A percentile compares a stretch with the other conserved stretches of the same genome.
These are phyloP conservation scores for Solanum tarijense DNA, from an alignment of 257 asterid species.

Conservation along the genomic window DNA sequence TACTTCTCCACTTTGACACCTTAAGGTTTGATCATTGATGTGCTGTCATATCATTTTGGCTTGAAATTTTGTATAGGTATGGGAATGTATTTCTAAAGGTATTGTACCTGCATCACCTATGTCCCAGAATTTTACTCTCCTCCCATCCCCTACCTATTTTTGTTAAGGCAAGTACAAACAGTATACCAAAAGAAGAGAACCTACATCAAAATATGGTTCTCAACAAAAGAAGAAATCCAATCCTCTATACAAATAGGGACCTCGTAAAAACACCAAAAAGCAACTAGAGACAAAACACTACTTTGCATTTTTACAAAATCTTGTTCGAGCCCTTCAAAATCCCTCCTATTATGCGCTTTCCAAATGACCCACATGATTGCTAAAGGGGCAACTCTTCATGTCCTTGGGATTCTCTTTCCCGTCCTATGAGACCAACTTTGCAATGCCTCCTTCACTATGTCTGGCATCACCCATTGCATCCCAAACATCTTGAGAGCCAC, in stretches of 20 bases:
- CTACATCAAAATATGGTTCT: neutral
- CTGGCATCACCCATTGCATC: neutral
- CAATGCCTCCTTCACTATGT: neutral
- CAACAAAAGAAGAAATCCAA: neutral
- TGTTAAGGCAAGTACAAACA: neutral
- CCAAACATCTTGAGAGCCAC: neutral
- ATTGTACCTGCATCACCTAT: neutral
- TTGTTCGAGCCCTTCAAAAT: neutral
- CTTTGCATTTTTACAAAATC: neutral
- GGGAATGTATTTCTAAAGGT: neutral
- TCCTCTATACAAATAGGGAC: neutral
- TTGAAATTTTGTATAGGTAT: neutral
- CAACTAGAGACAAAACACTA: neutral
- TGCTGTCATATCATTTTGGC: neutral
- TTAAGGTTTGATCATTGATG: neutral
- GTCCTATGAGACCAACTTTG: neutral
- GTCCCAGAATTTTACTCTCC: neutral
- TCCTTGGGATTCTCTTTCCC: neutral
- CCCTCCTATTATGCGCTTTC: neutral
- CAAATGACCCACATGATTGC: neutral
- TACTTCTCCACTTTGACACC: neutral
- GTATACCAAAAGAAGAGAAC: neutral
- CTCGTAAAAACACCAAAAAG: neutral
- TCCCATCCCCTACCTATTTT: neutral
- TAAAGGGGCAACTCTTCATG: neutral